A percentile compares a stretch with the other conserved stretches of the same genome.
Conservation (phyloP, 106 monocot species). For the Phalaenopsis aphrodite region DNA sequence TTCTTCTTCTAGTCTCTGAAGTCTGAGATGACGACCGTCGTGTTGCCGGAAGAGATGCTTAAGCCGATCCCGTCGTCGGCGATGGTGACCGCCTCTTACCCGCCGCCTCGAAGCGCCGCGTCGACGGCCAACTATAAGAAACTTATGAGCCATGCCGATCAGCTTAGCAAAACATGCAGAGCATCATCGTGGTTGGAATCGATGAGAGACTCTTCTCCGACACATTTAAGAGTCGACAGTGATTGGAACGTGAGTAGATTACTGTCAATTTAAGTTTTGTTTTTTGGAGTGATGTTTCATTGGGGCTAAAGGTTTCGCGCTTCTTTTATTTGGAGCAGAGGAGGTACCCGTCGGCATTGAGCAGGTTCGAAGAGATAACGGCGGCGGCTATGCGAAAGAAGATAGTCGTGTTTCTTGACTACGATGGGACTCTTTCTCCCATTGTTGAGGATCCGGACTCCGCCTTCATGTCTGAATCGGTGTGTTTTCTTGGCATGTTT, state of each 20-base stretch:
- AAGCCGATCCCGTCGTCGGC: conserved; percentile 5
- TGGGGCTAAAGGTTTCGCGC: not conserved
- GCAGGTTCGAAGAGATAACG: conserved; percentile 50
- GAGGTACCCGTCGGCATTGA: conserved; percentile 50
- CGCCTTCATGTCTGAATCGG: conserved; percentile 66
- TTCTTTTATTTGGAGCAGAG: conserved; percentile 8
- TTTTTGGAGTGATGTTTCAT: not conserved
- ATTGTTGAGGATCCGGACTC: conserved; percentile 84
- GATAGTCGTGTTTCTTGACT: conserved; percentile 71
- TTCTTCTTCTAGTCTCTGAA: no score
- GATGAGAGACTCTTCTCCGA: conserved; percentile 50
- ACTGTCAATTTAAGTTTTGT: not conserved
- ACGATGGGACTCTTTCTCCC: conserved; percentile 82
- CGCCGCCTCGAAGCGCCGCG: conserved; percentile 11
- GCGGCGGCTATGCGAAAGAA: conserved; percentile 46
- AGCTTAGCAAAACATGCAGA: conserved; percentile 4
- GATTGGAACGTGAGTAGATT: conserved; percentile 24
- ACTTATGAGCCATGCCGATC: conserved; percentile 12
- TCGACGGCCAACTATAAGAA: conserved; percentile 15
- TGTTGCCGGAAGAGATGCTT: conserved; percentile 14
- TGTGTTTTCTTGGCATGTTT: conserved; percentile 2
- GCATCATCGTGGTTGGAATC: conserved; percentile 31
- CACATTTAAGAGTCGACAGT: conserved; percentile 15
- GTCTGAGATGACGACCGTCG: conserved; percentile 6
- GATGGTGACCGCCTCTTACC: not conserved